Evolutionary conservation across 208 protist species (phyloP).

Genomic region (Acanthamoeba royreba): DNA sequence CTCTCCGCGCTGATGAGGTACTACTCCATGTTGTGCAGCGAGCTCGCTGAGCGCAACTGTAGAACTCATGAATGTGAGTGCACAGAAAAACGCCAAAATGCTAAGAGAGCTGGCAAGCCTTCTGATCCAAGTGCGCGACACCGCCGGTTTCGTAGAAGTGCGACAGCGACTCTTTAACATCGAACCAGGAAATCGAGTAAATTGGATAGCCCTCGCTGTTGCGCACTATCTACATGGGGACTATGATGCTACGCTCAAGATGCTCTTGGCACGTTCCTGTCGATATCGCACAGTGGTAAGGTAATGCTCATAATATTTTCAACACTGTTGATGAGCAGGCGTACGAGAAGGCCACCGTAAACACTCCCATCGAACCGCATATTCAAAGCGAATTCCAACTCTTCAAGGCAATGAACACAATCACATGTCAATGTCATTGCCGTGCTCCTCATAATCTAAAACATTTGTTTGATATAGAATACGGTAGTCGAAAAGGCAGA

Average conservation of each 20-base stretch:
- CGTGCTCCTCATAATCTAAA: not conserved
- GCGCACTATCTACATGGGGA: not conserved
- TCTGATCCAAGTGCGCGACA: conserved; percentile 8
- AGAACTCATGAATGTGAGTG: too few relatives aligned
- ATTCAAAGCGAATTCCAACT: not conserved
- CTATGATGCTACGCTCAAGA: not conserved
- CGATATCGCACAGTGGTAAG: not conserved
- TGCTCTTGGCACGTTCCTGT: not conserved
- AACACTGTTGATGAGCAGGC: not conserved
- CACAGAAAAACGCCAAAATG: conserved; percentile 35
- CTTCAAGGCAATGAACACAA: not conserved
- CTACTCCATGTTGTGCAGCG: too few relatives aligned
- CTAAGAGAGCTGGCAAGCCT: not conserved
- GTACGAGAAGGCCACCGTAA: not conserved
- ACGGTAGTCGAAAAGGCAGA: not conserved
- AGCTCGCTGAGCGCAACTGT: too few relatives aligned
- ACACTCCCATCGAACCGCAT: not conserved
- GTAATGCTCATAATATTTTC: not conserved
- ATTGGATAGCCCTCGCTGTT: conserved; percentile 16
- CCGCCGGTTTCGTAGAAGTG: not conserved
- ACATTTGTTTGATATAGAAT: not conserved
- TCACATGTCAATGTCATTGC: not conserved
- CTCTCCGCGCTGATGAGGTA: not conserved
- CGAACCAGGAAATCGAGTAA: not conserved
- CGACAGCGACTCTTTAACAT: not conserved